Evolutionary conservation across 371 early-diverging fungal genomes (phyloP).

Genomic region (Actinomortierella wolfii): DNA sequence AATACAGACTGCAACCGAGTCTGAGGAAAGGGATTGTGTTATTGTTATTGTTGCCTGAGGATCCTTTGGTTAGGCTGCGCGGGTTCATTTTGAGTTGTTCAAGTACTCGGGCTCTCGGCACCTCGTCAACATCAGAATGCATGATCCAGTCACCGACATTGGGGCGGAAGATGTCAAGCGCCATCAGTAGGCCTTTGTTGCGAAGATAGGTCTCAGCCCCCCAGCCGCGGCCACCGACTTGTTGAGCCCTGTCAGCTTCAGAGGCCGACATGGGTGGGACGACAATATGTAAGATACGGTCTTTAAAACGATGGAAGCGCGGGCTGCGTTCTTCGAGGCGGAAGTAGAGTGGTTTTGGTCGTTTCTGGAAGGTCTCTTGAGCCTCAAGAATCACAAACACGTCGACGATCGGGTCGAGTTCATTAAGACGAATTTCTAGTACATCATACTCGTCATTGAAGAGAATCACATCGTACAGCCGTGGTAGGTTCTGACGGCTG

Average conservation of each 20-base stretch:
- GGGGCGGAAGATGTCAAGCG: background rate
- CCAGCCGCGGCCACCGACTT: background rate
- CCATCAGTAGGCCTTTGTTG: background rate
- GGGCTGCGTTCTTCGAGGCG: background rate
- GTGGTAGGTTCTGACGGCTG: no score
- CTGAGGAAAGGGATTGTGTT: background rate
- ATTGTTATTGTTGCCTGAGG: background rate
- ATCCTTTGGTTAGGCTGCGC: background rate
- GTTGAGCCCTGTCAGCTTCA: background rate
- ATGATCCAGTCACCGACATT: conserved; percentile 23
- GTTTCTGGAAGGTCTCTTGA: conserved; percentile 43
- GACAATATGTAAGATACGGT: conserved; percentile 1
- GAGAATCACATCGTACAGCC: conserved; percentile 38
- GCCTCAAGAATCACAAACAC: conserved; percentile 48
- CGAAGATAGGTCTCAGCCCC: background rate
- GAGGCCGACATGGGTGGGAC: background rate
- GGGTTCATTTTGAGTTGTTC: conserved; percentile 7
- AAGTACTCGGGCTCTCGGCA: conserved; percentile 19
- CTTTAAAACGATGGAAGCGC: background rate
- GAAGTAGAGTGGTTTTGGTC: conserved; percentile 17
- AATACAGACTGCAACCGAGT: conserved; percentile 1
- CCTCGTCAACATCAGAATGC: conserved; percentile 46
- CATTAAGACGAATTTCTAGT: conserved; percentile 43
- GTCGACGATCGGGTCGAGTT: conserved; percentile 48
- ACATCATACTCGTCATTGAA: conserved; percentile 49